Evolutionary conservation across 2,329 filamentous ascomycete genomes (phyloP), one percentile per base, ranked within the genome.

Genomic region (Simplicillium sp.): DNA sequence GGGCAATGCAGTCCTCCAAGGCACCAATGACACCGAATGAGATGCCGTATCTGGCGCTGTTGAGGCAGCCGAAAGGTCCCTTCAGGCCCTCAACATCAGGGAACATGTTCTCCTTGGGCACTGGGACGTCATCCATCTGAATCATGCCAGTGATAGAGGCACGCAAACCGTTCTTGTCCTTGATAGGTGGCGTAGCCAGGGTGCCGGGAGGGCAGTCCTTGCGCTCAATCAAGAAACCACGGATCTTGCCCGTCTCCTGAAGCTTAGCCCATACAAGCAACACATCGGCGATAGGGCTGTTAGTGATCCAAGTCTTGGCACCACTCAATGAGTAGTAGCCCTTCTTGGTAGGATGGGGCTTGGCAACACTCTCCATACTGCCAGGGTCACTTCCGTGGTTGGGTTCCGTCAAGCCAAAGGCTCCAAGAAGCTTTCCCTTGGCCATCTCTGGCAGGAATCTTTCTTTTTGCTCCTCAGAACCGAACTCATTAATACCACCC

Each of bases 101-200:
- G 54, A 98, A 88, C 88, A 98, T 94, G 66, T 96, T 95, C 52
- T 79, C 85, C 50, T 82, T 80, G 0, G 88, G 82, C 1, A 98
- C 87, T 1, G 92, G 90, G 50, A 86, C 89, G 47, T 84, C 80
- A 48, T 96, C 90, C 56, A 98, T 75, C 52, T 95, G 88, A 50
- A 98, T 96, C 92, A 97, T 97, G 43, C 92, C 92, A 1, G 92
- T 98, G 48, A 96, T 84, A 11, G 87, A 94, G 11, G 92, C 92
- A 44, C 92, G 76, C 28, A 98, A 77, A 2, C 89, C 92, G 46
- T 85, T 96, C 75, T 98, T 98, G 68, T 97, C 79, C 70, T 94
- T 94, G 60, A 98, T 83, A 11, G 84, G 68, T 1, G 92, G 92
- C 6, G 92, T 98, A 61, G 92, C 87, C 12, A 98, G 71, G 1